A percentile compares a stretch with the other conserved stretches of the same genome.
phyloP scores from a whole-genome alignment of 495 filamentous ascomycete species.

The Penicillium turbatum region DNA sequence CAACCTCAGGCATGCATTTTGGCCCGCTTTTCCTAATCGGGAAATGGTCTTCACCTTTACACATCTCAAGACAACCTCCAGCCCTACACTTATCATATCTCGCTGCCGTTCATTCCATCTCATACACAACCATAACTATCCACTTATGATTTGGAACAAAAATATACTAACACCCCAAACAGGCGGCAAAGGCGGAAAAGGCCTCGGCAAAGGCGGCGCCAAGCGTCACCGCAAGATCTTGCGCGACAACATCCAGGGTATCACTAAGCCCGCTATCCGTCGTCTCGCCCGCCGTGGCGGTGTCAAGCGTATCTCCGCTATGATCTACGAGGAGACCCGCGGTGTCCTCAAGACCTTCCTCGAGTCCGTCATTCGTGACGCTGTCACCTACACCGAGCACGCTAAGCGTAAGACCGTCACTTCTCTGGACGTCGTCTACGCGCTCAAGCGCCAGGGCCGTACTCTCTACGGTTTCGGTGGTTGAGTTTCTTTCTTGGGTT shows the following conservation, averaged over 20 bases:
- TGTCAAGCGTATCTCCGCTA: conserved; percentile 65
- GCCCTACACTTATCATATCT: no score
- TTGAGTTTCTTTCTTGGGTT: conserved; percentile 47
- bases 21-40: conserved; percentile 7
- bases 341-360: conserved; percentile 66
- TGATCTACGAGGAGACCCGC: conserved; percentile 69
- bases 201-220: conserved; percentile 87
- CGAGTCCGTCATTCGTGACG: conserved; percentile 74
- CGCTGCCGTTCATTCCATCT: no score
- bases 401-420: conserved; percentile 98
- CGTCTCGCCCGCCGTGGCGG: conserved; percentile 60
- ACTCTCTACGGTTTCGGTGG: conserved; percentile 99
- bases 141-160: no score
- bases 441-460: conserved; percentile 90
- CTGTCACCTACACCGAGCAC: conserved; percentile 97
- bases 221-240: conserved; percentile 99
- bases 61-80: conserved; percentile 9
- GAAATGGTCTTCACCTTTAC: neutral
- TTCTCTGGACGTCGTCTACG: conserved; percentile 91
- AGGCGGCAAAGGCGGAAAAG: conserved; percentile 91
- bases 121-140: no score
- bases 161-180: conserved; percentile 20
- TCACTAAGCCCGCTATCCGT: conserved; percentile 69
- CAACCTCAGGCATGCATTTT: conserved; percentile 2
- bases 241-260: conserved; percentile 96